Percentiles rank a stretch among this genome's conserved stretches.
Conservation (phyloP, 2,329 filamentous ascomycete species). For the Samsoniella hepiali region DNA sequence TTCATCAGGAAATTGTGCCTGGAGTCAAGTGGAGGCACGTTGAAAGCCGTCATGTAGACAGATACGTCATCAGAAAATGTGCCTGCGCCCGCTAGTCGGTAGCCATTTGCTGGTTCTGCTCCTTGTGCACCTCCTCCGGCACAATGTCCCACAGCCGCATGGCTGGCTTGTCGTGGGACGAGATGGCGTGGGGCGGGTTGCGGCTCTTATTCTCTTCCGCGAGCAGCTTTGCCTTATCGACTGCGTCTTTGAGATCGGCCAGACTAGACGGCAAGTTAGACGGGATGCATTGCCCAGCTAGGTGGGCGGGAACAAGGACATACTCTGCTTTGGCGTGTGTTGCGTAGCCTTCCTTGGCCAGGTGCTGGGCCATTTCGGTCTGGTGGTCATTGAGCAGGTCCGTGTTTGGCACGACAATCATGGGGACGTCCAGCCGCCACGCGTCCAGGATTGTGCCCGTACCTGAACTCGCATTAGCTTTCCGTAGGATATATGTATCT, state of each 20-base stretch:
- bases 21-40: no score
- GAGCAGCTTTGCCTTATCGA: conserved; percentile 37
- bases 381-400: conserved; percentile 87
- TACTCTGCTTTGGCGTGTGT: conserved; percentile 68
- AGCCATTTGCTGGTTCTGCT: conserved; percentile 38
- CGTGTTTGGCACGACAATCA: conserved; percentile 89
- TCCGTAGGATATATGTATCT: no score
- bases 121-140: conserved; percentile 31
- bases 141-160: conserved; percentile 36
- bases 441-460: conserved; percentile 87
- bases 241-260: conserved; percentile 34
- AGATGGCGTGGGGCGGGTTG: conserved; percentile 32
- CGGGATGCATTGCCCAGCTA: not conserved
- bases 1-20: no score
- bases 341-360: conserved; percentile 72
- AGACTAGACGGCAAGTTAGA: conserved; percentile 22
- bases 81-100: conserved; percentile 34
- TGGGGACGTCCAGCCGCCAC: conserved; percentile 66
- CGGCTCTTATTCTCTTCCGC: conserved; percentile 35
- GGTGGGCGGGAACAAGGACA: no score
- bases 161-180: conserved; percentile 20
- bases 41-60: not conserved
- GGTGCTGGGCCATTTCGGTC: conserved; percentile 74
- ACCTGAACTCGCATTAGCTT: conserved; percentile 47
- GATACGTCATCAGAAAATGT: conserved; percentile 3